A percentile compares a stretch with the other conserved stretches of the same genome.
phyloP scores from a whole-genome alignment of 2,329 filamentous ascomycete genomes.

The Penicillium sclerotigenum region DNA sequence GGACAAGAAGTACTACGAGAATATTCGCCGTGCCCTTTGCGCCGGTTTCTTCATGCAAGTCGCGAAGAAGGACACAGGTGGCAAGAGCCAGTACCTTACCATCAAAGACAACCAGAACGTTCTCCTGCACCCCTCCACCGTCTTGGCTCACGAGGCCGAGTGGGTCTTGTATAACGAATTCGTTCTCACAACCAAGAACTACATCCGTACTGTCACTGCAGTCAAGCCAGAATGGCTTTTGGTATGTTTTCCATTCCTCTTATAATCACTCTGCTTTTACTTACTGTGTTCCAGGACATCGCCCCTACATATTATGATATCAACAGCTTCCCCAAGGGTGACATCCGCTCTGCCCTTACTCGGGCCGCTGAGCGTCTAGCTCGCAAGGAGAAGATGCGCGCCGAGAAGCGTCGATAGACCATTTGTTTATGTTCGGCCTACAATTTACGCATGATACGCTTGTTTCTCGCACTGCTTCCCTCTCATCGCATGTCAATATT shows the following conservation, averaged over 20 bases:
- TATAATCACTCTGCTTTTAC: constrained; percentile 6
- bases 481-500: constrained; percentile 2
- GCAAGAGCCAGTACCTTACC: constrained; percentile 82
- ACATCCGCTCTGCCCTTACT: constrained; percentile 68
- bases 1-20: constrained; percentile 96
- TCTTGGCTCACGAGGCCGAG: constrained; percentile 81
- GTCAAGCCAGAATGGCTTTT: constrained; percentile 93
- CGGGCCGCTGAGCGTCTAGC: constrained; percentile 54
- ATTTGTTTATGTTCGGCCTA: constrained; percentile 5
- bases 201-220: constrained; percentile 88
- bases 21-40: constrained; percentile 88
- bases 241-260: constrained; percentile 52
- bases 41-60: constrained; percentile 99
- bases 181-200: constrained; percentile 96
- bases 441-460: constrained; percentile 12
- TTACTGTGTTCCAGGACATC: constrained; percentile 64
- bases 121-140: constrained; percentile 87
- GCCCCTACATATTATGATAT: constrained; percentile 91
- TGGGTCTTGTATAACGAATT: constrained; percentile 99
- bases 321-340: constrained; percentile 74
- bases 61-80: constrained; percentile 82
- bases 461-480: constrained; percentile 14
- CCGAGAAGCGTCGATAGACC: constrained; percentile 36
- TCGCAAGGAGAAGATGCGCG: constrained; percentile 52
- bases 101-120: constrained; percentile 96